Evolutionary conservation across 371 early-diverging fungal genomes (phyloP), one percentile per base, ranked within the genome.

Genomic region (Dichotomocladium elegans): DNA sequence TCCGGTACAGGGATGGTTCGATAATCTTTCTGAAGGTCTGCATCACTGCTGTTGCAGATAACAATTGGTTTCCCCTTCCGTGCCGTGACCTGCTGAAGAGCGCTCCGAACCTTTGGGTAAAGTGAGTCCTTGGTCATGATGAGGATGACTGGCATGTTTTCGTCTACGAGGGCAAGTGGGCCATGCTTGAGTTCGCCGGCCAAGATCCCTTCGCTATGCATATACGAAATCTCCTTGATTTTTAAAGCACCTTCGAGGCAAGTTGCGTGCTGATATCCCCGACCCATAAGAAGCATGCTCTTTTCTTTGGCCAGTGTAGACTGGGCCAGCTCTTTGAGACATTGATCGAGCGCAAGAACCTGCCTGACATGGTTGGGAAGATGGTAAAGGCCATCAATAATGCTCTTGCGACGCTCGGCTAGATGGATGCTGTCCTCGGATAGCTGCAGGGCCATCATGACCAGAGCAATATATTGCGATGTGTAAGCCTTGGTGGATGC

Each of bases 111-210:
- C 81, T 98, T 97, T 27, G 65, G 64, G 35, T 68, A 68, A n/a
- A 65, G 52, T 5, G 59, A 56, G 15, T 64, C 69, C 40, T 51
- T 48, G 48, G 65, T 68, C 64, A 68, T 64, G 50, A 68, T 46
- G 19, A 64, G 37, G 52, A 99, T 87, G 26, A 99, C 91, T 17
- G 92, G 93, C 88, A 96, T 90, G 69, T 93, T 89, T 70, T 95
- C 95, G 69, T 98, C 98, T 51, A 99, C 90, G 55, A 99, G 80
- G 9, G 99, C 99, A 53, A 99, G 72, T 8, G 99, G 98, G 37
- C 99, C 99, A 76, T 99, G 99, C 86, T 99, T 99, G 61, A 99
- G 82, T 77, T 99, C 99, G 58, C 99, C 99, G 15, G 99, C 95
- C 53, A 95, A 72, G 69, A 98, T 96, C 58, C 99, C 98, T 72